A percentile compares a stretch with the other conserved stretches of the same genome.
Conservation (phyloP, 2,329 filamentous ascomycete species). For the Monosporascus sp. region DNA sequence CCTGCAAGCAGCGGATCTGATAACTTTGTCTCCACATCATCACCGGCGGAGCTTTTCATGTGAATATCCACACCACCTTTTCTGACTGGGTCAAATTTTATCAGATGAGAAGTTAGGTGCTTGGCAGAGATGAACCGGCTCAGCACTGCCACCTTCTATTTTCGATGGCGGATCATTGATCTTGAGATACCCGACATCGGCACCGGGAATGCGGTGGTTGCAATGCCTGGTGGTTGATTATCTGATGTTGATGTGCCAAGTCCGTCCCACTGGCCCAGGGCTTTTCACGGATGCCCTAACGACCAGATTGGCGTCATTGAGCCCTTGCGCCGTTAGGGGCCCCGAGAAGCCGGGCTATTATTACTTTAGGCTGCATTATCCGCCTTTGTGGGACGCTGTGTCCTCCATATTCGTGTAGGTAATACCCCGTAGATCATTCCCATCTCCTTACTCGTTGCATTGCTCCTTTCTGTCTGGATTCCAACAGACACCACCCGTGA, state of each 20-base stretch:
- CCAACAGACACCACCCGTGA: neutral
- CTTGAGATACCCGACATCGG: neutral
- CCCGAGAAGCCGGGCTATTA: neutral
- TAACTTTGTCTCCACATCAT: slow-evolving; percentile 16
- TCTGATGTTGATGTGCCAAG: neutral
- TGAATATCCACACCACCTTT: slow-evolving; percentile 4
- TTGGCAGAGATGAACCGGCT: neutral
- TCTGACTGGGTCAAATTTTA: slow-evolving; percentile 3
- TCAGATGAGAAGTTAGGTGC: slow-evolving; percentile 2
- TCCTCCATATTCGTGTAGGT: neutral
- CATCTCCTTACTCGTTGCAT: neutral
- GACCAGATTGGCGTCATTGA: neutral
- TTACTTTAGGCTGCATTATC: neutral
- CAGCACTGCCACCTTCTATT: neutral
- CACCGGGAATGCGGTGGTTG: neutral
- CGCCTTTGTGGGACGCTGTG: neutral
- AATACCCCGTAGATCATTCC: neutral
- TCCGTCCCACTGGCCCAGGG: neutral
- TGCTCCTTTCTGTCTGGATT: too few species aligned
- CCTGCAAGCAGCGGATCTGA: slow-evolving; percentile 24
- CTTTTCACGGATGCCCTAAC: neutral
- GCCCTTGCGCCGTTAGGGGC: neutral
- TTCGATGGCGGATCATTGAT: neutral
- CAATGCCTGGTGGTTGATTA: neutral
- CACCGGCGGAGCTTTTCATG: slow-evolving; percentile 2